Evolutionary conservation across 148 eudicot genomes (phyloP).

Genomic region (Persicaria maculosa): DNA sequence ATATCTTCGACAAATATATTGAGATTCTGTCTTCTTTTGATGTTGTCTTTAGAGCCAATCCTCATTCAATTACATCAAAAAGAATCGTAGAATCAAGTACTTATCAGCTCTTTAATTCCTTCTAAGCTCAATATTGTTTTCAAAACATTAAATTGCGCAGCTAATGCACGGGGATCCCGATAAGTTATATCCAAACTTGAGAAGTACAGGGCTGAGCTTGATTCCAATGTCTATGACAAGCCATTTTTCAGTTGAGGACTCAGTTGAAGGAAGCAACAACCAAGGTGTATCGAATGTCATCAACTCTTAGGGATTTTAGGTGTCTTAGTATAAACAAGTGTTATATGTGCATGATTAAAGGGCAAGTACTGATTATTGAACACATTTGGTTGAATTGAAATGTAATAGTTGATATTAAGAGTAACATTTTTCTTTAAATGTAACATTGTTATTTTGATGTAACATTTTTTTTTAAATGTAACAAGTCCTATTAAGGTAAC

Average conservation of each 20-base stretch:
- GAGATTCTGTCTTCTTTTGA: not conserved
- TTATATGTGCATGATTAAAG: too few species aligned
- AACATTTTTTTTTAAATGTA: too few species aligned
- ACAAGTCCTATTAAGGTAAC: too few species aligned
- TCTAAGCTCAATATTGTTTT: not conserved
- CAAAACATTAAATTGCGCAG: not conserved
- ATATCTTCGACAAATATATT: too few species aligned
- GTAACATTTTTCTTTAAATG: too few species aligned
- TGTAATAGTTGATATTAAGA: too few species aligned
- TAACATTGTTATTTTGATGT: too few species aligned
- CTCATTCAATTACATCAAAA: not conserved
- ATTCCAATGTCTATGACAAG: slow-evolving; percentile 43
- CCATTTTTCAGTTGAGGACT: slow-evolving; percentile 22
- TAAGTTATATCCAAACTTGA: slow-evolving; percentile 23
- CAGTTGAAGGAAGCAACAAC: not conserved
- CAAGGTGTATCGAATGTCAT: not conserved
- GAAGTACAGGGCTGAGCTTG: slow-evolving; percentile 43
- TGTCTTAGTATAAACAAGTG: too few species aligned
- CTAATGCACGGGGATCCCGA: slow-evolving; percentile 19
- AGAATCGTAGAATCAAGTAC: not conserved
- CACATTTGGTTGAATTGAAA: too few species aligned
- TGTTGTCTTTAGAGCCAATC: slow-evolving; percentile 19
- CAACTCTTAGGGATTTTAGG: too few species aligned
- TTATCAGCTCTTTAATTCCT: not conserved
- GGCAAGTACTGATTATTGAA: too few species aligned